Base-by-base conservation (phyloP, 164 flowering plant species). In the Houttuynia cordata region DNA sequence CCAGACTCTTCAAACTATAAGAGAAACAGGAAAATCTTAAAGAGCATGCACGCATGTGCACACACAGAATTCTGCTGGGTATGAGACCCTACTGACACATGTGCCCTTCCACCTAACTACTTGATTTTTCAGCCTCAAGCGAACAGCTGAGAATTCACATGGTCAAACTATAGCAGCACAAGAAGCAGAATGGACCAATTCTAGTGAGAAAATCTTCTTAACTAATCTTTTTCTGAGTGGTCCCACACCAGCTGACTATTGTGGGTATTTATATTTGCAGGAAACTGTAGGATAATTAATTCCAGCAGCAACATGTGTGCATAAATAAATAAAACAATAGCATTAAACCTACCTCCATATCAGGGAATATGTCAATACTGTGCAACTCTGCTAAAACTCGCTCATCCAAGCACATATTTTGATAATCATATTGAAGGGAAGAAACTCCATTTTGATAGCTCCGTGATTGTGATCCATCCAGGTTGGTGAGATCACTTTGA, bases 331-430 rank as follows among this genome's bases (percentile, higher is more conserved):
- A 17, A 18, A 15, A 14, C n/a, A 53, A 41, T 56, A 8, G 24
- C 23, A 53, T 53, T 56, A 60, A 66, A 53, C 80, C 56, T 82
- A 91, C 98, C 95, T 85, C 92, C 21, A 74, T 41, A 41, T 91
- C 96, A 23, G 80, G 81, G 71, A 64, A 78, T 57, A 91, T 64
- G 58, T 87, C 95, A 75, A 88, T 69, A 65, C 90, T 85, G 67
- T 84, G 91, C 47, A 91, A 82, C 76, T 91, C 98, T 68, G 81
- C 54, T 65, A 83, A 62, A 57, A 88, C 75, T 62, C 74, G 87
- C 53, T 81, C 92, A 23, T 88, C 84, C 40, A 83, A 60, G 64
- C 59, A 64, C 82, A 83, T 70, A 54, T 81, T 78, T 66, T 79
- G 82, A 79, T 83, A 88, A 51, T 66, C 74, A 60, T 73, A 65